These are phyloP conservation scores for Drechslera avenae DNA, from an alignment of 2,329 filamentous ascomycete species.

Conservation along the genomic window DNA sequence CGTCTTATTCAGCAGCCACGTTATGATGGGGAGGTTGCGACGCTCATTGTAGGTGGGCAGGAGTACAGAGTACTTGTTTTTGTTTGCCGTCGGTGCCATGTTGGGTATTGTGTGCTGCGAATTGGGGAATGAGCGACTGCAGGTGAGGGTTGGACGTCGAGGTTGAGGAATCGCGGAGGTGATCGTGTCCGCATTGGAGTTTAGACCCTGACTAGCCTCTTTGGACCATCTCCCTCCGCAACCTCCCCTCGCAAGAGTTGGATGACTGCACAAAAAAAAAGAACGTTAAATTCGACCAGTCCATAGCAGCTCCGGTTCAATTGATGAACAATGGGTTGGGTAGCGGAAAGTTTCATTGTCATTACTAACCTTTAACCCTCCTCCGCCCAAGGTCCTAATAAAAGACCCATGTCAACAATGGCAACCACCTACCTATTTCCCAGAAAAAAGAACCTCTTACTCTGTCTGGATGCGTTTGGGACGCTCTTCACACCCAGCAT, in stretches of 20 bases:
- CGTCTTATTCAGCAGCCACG: constrained; percentile 89
- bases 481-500: constrained; percentile 63
- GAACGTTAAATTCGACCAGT: too few species aligned
- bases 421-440: constrained; percentile 7
- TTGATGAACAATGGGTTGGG: too few species aligned
- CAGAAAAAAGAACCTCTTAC: constrained; percentile 55
- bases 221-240: constrained; percentile 23
- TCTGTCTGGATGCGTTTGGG: constrained; percentile 70
- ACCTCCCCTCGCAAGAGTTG: constrained; percentile 5
- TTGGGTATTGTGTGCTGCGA: constrained; percentile 21
- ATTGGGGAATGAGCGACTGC: constrained; percentile 39
- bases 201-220: constrained; percentile 26
- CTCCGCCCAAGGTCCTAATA: neutral
- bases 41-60: constrained; percentile 99
- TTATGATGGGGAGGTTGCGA: constrained; percentile 92
- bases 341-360: too few species aligned
- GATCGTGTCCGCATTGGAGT: constrained; percentile 32
- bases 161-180: constrained; percentile 28
- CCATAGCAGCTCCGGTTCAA: too few species aligned
- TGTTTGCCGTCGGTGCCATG: constrained; percentile 45
- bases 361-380: too few species aligned
- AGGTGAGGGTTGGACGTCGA: constrained; percentile 19
- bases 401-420: too few species aligned
- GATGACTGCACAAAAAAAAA: neutral
- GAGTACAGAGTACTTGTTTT: constrained; percentile 94